A percentile compares a stretch with the other conserved stretches of the same genome.
Conservation (phyloP, 306 rosid genomes). For the Dalbergia cultrata region DNA sequence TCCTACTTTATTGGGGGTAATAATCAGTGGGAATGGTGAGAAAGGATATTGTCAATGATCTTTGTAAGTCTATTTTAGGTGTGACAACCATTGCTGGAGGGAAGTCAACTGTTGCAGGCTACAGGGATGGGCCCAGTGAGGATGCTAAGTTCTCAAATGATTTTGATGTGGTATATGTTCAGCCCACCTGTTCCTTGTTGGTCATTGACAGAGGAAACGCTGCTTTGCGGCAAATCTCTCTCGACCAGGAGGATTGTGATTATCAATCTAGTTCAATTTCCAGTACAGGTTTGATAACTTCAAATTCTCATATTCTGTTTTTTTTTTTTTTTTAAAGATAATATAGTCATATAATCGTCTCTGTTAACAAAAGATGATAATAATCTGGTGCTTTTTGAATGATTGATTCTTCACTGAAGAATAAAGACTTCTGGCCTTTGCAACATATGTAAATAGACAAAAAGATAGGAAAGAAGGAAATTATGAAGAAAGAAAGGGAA, state of each 20-base stretch:
- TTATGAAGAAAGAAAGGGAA: conserved; percentile 19
- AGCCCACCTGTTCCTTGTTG: conserved; percentile 89
- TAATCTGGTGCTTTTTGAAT: conserved; percentile 14
- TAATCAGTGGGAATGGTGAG: conserved; percentile 14
- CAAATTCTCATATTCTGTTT: conserved; percentile 21
- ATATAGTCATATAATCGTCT: neutral
- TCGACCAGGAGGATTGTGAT: conserved; percentile 89
- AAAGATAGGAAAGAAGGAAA: neutral
- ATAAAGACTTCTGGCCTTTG: conserved; percentile 11
- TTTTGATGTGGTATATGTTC: conserved; percentile 87
- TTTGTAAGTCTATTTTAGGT: conserved; percentile 59
- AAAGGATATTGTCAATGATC: conserved; percentile 32
- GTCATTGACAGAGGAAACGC: conserved; percentile 98
- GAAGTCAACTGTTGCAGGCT: conserved; percentile 90
- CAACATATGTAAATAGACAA: neutral
- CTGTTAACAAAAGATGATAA: conserved; percentile 11
- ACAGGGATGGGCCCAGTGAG: conserved; percentile 97
- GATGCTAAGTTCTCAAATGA: conserved; percentile 97
- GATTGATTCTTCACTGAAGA: conserved; percentile 29
- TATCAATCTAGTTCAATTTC: conserved; percentile 79
- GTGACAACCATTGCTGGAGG: conserved; percentile 99
- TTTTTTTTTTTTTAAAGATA: conserved; percentile 8
- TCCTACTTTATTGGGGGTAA: conserved; percentile 28
- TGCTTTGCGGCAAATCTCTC: conserved; percentile 92
- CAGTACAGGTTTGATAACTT: conserved; percentile 69